Conservation (phyloP, 257 asterid genomes). For the Echites panduratus region DNA sequence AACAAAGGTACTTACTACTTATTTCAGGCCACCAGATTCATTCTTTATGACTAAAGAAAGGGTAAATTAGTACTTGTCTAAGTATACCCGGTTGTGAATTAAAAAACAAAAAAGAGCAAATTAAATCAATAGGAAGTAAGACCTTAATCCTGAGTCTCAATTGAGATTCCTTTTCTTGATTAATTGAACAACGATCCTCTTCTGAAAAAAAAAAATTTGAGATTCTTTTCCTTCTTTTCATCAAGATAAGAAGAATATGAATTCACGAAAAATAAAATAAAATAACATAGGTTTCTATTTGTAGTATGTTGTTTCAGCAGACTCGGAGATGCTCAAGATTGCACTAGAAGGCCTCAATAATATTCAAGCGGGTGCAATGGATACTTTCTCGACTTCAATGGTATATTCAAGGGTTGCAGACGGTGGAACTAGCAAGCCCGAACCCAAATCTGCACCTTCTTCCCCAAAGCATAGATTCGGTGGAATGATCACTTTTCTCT, state of each 20-base stretch:
- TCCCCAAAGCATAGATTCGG: constrained; percentile 69
- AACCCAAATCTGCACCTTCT: constrained; percentile 81
- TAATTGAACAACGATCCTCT: too few species aligned
- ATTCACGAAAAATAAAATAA: not conserved
- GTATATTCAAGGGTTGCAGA: constrained; percentile 70
- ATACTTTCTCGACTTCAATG: constrained; percentile 68
- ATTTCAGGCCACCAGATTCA: too few species aligned
- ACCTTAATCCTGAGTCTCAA: not conserved
- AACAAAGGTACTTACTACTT: too few species aligned
- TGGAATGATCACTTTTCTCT: constrained; percentile 62
- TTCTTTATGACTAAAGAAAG: too few species aligned
- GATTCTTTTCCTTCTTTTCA: not conserved
- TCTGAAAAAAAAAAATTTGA: too few species aligned
- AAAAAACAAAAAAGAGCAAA: too few species aligned
- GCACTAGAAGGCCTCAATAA: not conserved
- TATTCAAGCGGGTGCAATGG: constrained; percentile 71
- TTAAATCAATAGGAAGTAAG: not conserved
- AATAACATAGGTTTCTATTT: not conserved
- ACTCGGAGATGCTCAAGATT: not conserved
- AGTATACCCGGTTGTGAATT: too few species aligned
- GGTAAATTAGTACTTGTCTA: too few species aligned
- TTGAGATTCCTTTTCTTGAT: too few species aligned
- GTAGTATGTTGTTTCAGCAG: not conserved
- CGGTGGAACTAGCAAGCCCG: constrained; percentile 63
- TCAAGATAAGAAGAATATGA: not conserved